These are phyloP conservation scores for Wickerhamiella sorbophila DNA, from an alignment of 805 yeast genomes.

Conservation along the genomic window DNA sequence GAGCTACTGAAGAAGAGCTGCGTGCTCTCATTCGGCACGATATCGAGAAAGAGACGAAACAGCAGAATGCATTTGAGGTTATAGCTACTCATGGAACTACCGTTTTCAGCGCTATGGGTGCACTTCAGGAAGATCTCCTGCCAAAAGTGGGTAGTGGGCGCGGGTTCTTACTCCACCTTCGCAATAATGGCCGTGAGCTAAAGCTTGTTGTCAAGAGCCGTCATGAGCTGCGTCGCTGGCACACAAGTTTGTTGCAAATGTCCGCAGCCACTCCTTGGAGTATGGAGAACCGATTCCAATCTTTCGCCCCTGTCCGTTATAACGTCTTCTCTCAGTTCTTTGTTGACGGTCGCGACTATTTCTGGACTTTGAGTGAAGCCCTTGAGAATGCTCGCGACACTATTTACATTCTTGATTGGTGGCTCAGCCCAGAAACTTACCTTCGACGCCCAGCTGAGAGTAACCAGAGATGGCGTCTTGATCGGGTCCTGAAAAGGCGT, in stretches of 20 bases:
- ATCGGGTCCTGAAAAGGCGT: constrained; percentile 69
- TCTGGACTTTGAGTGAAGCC: constrained; percentile 92
- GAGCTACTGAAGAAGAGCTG: neutral
- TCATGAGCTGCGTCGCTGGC: constrained; percentile 73
- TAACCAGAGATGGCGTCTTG: constrained; percentile 86
- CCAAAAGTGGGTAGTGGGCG: constrained; percentile 5
- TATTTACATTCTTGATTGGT: constrained; percentile 94
- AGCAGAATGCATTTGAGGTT: neutral
- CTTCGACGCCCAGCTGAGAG: constrained; percentile 90
- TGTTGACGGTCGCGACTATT: constrained; percentile 91
- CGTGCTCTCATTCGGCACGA: neutral
- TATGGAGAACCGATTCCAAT: constrained; percentile 56
- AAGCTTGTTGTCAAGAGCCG: constrained; percentile 52
- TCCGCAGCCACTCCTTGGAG: constrained; percentile 57
- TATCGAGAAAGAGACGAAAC: neutral
- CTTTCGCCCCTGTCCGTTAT: constrained; percentile 84
- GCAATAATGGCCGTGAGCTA: constrained; percentile 31
- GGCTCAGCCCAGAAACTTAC: constrained; percentile 91
- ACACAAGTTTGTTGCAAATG: constrained; percentile 54
- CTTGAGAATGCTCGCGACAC: constrained; percentile 87
- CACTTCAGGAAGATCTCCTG: neutral
- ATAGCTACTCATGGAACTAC: neutral
- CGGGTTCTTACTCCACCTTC: constrained; percentile 19
- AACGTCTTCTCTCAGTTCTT: constrained; percentile 90
- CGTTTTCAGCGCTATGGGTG: constrained; percentile 1